Evolutionary conservation across 2,329 filamentous ascomycete genomes (phyloP).

Genomic region (Alternaria burnsii): DNA sequence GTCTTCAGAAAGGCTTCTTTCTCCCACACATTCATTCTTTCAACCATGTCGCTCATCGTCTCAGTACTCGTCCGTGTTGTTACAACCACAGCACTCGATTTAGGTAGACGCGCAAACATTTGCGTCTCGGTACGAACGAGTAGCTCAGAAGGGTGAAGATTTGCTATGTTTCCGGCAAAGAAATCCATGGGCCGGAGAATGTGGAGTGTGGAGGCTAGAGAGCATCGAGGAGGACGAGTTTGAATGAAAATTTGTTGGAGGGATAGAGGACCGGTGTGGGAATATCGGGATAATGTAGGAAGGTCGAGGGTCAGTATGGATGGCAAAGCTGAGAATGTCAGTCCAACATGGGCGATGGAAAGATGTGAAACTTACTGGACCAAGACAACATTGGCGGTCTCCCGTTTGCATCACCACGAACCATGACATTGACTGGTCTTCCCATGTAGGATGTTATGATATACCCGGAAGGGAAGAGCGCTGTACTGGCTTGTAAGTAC

Average conservation of each 20-base stretch:
- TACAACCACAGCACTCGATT: constrained; percentile 58
- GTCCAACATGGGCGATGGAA: background rate
- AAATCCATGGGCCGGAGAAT: constrained; percentile 53
- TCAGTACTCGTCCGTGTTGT: constrained; percentile 60
- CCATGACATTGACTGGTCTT: constrained; percentile 57
- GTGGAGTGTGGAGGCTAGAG: constrained; percentile 55
- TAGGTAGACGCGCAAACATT: constrained; percentile 58
- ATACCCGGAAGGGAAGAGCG: constrained; percentile 64
- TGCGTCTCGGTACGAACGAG: constrained; percentile 61
- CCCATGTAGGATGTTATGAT: constrained; percentile 59
- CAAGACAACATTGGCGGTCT: constrained; percentile 57
- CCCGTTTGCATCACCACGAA: constrained; percentile 53
- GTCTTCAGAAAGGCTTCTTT: constrained; percentile 26
- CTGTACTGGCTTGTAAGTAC: constrained; percentile 61
- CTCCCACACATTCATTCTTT: constrained; percentile 2
- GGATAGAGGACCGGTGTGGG: constrained; percentile 23
- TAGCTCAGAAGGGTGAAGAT: constrained; percentile 51
- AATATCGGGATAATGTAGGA: constrained; percentile 50
- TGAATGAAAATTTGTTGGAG: constrained; percentile 62
- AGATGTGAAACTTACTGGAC: constrained; percentile 53
- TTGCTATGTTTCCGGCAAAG: constrained; percentile 34
- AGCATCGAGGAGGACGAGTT: constrained; percentile 50
- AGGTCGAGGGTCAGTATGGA: constrained; percentile 22
- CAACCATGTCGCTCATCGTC: constrained; percentile 24
- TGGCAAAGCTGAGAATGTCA: constrained; percentile 19